These are phyloP conservation scores for Cryptomeria japonica DNA, from an alignment of 75 land plant species.

Conservation along the genomic window DNA sequence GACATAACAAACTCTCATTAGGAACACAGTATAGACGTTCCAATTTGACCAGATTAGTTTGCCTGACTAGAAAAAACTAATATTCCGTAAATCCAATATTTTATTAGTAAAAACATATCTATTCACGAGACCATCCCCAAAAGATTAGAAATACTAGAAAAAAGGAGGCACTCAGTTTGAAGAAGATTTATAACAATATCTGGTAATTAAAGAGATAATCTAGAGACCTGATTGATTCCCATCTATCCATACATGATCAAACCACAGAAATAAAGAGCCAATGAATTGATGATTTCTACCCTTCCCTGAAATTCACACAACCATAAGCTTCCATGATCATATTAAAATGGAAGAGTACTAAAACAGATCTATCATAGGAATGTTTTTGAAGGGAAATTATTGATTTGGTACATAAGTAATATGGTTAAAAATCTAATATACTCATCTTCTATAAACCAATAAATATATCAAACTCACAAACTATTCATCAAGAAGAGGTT, in stretches of 20 bases:
- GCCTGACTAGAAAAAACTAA: neutral
- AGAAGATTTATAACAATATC: neutral
- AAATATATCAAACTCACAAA: neutral
- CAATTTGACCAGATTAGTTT: neutral
- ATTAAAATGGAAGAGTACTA: neutral
- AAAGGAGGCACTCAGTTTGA: neutral
- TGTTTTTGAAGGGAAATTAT: neutral
- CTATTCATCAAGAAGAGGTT: neutral
- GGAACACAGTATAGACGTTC: neutral
- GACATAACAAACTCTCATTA: neutral
- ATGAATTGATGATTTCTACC: neutral
- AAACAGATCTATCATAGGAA: neutral
- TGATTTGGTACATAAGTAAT: neutral
- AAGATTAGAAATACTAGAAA: neutral
- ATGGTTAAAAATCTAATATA: neutral
- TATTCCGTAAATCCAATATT: neutral
- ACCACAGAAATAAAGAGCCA: neutral
- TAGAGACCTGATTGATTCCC: neutral
- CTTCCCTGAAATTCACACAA: neutral
- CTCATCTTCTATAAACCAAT: neutral
- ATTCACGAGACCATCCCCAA: neutral
- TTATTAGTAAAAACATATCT: neutral
- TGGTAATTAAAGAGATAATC: neutral
- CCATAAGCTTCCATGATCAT: neutral
- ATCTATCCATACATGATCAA: neutral